phyloP scores from a whole-genome alignment of 306 rosid genomes.

The Lupinus albus region DNA sequence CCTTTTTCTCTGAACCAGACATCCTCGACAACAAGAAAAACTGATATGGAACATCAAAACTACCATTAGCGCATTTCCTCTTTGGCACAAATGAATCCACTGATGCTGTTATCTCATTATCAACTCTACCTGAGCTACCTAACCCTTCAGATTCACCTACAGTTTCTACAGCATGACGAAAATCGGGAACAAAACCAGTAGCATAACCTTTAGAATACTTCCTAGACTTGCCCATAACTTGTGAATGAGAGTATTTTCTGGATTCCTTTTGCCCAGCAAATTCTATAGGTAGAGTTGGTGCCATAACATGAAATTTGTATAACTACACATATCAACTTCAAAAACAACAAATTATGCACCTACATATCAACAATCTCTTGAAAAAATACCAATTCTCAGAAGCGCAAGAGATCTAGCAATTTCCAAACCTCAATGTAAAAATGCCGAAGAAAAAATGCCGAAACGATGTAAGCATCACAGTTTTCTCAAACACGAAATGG shows the following conservation, averaged over 20 bases:
- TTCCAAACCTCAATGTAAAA: constrained; percentile 41
- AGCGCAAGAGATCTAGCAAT: not conserved
- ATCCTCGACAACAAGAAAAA: constrained; percentile 59
- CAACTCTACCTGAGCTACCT: constrained; percentile 76
- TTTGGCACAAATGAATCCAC: constrained; percentile 70
- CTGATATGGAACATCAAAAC: constrained; percentile 66
- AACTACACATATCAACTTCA: constrained; percentile 73
- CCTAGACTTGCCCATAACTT: constrained; percentile 84
- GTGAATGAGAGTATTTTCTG: constrained; percentile 57
- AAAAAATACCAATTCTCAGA: constrained; percentile 34
- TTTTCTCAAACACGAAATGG: too few species aligned
- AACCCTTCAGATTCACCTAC: constrained; percentile 90
- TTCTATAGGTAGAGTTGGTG: constrained; percentile 92
- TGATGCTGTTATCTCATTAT: constrained; percentile 54
- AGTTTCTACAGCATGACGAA: constrained; percentile 83
- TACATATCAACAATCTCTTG: not conserved
- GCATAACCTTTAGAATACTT: constrained; percentile 80
- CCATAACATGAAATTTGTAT: constrained; percentile 69
- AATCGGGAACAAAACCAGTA: constrained; percentile 84
- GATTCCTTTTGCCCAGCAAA: constrained; percentile 83
- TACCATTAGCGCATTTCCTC: constrained; percentile 59
- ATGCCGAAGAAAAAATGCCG: too few species aligned
- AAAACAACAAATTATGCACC: constrained; percentile 39
- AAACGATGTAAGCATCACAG: too few species aligned
- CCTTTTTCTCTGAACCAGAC: constrained; percentile 71